Percentiles rank a stretch among this genome's conserved stretches.
These are phyloP conservation scores for Crithidia expoeki DNA, from an alignment of 208 protist genomes.

Conservation along the genomic window DNA sequence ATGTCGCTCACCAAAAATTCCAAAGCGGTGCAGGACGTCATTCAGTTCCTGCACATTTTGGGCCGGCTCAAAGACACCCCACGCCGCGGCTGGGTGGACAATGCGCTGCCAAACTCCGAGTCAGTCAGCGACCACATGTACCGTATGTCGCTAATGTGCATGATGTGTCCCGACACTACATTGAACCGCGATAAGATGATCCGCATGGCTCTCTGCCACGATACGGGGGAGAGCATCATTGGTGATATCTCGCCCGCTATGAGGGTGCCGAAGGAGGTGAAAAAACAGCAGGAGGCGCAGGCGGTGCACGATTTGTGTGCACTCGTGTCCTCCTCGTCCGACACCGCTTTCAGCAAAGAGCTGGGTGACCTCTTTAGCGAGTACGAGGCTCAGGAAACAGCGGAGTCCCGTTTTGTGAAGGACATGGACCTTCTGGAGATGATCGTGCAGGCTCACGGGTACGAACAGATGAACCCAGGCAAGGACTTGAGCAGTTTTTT, in stretches of 20 bases:
- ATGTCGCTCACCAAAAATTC: slow-evolving; percentile 30
- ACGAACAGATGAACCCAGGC: slow-evolving; percentile 71
- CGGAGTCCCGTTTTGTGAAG: slow-evolving; percentile 87
- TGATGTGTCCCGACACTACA: slow-evolving; percentile 86
- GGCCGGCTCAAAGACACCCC: slow-evolving; percentile 83
- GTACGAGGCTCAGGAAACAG: slow-evolving; percentile 86
- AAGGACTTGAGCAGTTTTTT: slow-evolving; percentile 86
- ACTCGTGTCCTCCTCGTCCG: slow-evolving; percentile 43
- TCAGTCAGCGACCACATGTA: slow-evolving; percentile 94
- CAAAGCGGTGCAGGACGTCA: slow-evolving; percentile 41
- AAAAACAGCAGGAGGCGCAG: slow-evolving; percentile 63
- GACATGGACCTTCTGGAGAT: slow-evolving; percentile 94
- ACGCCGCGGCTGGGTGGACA: slow-evolving; percentile 91
- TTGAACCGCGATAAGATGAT: slow-evolving; percentile 80
- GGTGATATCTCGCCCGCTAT: slow-evolving; percentile 89
- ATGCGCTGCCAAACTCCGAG: slow-evolving; percentile 70
- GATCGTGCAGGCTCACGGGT: slow-evolving; percentile 89
- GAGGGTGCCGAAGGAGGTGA: slow-evolving; percentile 83
- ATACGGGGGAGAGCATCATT: slow-evolving; percentile 87
- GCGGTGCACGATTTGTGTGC: slow-evolving; percentile 61
- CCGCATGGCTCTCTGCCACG: slow-evolving; percentile 91
- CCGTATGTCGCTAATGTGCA: slow-evolving; percentile 89
- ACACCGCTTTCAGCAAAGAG: slow-evolving; percentile 53
- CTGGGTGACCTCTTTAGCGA: slow-evolving; percentile 76
- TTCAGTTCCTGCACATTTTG: slow-evolving; percentile 78